These are phyloP conservation scores for Hansenula lynferdii DNA, from an alignment of 1,139 yeast genomes.

Conservation along the genomic window DNA sequence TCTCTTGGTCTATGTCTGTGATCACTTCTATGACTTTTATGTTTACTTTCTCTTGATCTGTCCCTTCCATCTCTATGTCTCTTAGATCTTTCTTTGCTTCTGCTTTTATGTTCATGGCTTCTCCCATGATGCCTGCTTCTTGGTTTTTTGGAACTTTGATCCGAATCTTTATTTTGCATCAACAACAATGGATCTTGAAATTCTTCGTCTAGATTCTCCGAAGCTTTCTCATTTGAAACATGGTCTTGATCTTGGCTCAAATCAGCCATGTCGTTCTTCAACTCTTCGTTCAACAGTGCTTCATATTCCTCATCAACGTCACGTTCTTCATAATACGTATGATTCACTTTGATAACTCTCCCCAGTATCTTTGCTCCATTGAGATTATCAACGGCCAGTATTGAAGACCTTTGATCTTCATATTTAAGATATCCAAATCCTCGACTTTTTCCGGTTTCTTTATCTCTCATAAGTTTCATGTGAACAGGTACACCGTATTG, in stretches of 20 bases:
- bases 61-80: background rate
- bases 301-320: slow-evolving; percentile 42
- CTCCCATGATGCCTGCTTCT: background rate
- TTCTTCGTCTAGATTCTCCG: slow-evolving; percentile 4
- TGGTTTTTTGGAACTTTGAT: background rate
- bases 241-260: background rate
- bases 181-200: slow-evolving; percentile 8
- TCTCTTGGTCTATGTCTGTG: background rate
- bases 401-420: slow-evolving; percentile 75
- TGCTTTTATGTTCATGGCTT: background rate
- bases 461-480: slow-evolving; percentile 65
- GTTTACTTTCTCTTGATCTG: background rate
- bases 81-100: too few species aligned
- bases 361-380: slow-evolving; percentile 68
- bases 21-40: slow-evolving; percentile 1
- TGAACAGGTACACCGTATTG: slow-evolving; percentile 90
- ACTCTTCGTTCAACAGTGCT: slow-evolving; percentile 10
- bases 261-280: slow-evolving; percentile 3
- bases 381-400: slow-evolving; percentile 84
- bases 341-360: slow-evolving; percentile 64
- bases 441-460: slow-evolving; percentile 59
- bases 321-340: slow-evolving; percentile 57
- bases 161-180: slow-evolving; percentile 1
- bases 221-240: background rate
- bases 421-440: slow-evolving; percentile 85